Conservation (phyloP, 2,329 filamentous ascomycete species). For the Monilinia polystroma region DNA sequence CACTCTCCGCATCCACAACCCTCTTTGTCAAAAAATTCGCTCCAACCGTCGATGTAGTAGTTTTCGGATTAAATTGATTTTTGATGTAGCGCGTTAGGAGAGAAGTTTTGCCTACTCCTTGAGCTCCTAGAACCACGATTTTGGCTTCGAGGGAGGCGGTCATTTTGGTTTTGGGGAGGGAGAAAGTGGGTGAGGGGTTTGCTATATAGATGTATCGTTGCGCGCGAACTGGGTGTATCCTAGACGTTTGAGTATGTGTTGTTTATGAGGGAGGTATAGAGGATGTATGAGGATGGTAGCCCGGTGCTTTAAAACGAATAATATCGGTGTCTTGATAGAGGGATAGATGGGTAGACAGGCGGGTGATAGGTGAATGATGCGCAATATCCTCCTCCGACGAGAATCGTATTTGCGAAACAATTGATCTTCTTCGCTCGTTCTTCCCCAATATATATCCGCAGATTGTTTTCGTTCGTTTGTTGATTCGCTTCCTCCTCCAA, state of each 20-base stretch:
- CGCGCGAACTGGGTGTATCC: no score
- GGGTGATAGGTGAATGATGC: conserved; percentile 1
- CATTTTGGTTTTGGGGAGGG: conserved; percentile 7
- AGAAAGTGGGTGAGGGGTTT: background rate
- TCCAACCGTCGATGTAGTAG: conserved; percentile 64
- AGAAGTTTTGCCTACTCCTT: conserved; percentile 78
- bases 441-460: background rate
- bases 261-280: background rate
- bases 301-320: background rate
- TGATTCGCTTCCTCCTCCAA: background rate
- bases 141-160: conserved; percentile 67
- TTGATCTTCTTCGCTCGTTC: background rate
- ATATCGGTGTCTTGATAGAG: background rate
- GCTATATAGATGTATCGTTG: no score
- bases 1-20: conserved; percentile 78
- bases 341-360: no score
- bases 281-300: background rate
- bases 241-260: no score
- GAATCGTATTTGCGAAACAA: background rate
- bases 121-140: conserved; percentile 77
- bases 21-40: conserved; percentile 79
- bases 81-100: conserved; percentile 66
- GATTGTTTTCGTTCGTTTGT: background rate
- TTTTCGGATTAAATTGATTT: conserved; percentile 39
- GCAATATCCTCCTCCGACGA: background rate